Evolutionary conservation across 768 basidiomycete genomes (phyloP), one percentile per base, ranked within the genome.

Genomic region (Ramaria sp.): DNA sequence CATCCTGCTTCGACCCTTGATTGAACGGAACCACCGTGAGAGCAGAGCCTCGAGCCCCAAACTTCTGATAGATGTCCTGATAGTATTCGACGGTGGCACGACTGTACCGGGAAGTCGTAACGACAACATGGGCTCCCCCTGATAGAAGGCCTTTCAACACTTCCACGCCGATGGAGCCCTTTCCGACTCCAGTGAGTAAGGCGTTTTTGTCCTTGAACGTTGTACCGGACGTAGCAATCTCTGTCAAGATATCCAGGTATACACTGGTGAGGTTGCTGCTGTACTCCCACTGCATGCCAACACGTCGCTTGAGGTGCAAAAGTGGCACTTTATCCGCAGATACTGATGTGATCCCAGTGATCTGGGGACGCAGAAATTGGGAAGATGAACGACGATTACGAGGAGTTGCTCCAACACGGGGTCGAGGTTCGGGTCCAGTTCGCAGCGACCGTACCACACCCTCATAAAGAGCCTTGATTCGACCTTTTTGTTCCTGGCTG

Each of bases 121-220:
- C 87, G 42, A 99, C 88, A 60, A 97, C 90, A 63, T 91, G 93
- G 15, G 93, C 92, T 53, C 96, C 96, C 39, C 96, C 96, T 37
- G 96, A 88, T 24, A 99, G 80, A 17, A 98, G 81, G 60, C 96
- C 96, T 71, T 96, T 98, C 61, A 99, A 78, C 60, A 99, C 89
- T 71, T 98, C 96, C 51, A 96, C 89, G 58, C 96, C 96, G 62
- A 99, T 99, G 3, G 93, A 96, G 12, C 92, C 95, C 67, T 92
- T 95, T 51, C 96, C 96, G 53, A 98, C 96, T 66, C 96, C 96
- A 34, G 96, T 99, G 31, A 98, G 78, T 17, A 99, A 80, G 2
- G 96, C 96, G 65, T 98, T 98, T 80, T 98, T 99, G 76, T 94
- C 95, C 71, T 95, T 89, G 80, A 98, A 99, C 1, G 93, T 94